A percentile compares a stretch with the other conserved stretches of the same genome.
These are phyloP conservation scores for Russula brevipes DNA, from an alignment of 768 basidiomycete genomes.

Conservation along the genomic window DNA sequence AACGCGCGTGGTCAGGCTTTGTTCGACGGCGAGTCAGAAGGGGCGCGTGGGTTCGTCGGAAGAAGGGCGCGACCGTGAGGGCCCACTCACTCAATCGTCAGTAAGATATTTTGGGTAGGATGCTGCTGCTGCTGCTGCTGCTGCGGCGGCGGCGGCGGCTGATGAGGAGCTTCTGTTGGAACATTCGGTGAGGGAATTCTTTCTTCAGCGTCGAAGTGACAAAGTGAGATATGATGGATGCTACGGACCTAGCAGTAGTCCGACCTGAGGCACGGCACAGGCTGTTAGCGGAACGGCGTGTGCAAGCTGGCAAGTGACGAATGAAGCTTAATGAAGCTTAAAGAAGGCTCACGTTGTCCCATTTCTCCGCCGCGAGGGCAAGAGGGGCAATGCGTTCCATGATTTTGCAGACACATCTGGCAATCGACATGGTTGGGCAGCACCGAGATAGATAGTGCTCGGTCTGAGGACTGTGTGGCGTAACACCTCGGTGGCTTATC, in stretches of 20 bases:
- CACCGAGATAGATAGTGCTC: too few species aligned
- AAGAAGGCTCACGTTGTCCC: slow-evolving; percentile 79
- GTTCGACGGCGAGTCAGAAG: neutral
- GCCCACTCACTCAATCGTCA: slow-evolving; percentile 40
- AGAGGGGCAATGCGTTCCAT: slow-evolving; percentile 87
- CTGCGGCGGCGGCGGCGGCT: slow-evolving; percentile 29
- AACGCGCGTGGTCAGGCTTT: slow-evolving; percentile 69
- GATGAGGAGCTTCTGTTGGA: slow-evolving; percentile 34
- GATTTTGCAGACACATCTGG: slow-evolving; percentile 54
- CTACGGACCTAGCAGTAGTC: slow-evolving; percentile 32
- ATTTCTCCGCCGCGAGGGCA: slow-evolving; percentile 79
- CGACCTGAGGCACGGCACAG: slow-evolving; percentile 27
- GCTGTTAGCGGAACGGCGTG: too few species aligned
- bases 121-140: slow-evolving; percentile 29
- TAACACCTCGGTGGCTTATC: too few species aligned
- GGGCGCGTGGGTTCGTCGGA: neutral
- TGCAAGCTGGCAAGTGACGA: too few species aligned
- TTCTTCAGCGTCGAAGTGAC: neutral
- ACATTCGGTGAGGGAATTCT: neutral
- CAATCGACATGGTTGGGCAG: slow-evolving; percentile 29
- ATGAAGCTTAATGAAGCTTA: too few species aligned
- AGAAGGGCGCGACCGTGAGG: neutral
- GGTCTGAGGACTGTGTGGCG: too few species aligned
- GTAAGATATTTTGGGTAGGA: slow-evolving; percentile 33
- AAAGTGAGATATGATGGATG: slow-evolving; percentile 1